Evolutionary conservation across 805 yeast species (phyloP).

Genomic region (Blastobotrys parvus): DNA sequence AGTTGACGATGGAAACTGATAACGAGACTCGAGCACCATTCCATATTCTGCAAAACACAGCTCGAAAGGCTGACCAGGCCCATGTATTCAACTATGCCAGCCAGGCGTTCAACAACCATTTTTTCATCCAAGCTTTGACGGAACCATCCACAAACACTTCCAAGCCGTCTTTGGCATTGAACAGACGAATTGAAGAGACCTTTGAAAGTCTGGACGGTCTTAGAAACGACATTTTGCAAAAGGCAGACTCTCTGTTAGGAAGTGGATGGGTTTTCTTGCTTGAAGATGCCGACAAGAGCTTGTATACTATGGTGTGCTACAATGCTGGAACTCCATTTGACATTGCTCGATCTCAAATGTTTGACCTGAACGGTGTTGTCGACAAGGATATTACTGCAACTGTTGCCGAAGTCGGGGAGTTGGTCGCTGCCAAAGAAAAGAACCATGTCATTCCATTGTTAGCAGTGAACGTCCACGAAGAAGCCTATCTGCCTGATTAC

Average conservation of each 20-base stretch:
- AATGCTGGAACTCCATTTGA: constrained; percentile 81
- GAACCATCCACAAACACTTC: constrained; percentile 17
- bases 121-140: constrained; percentile 61
- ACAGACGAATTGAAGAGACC: constrained; percentile 42
- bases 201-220: constrained; percentile 78
- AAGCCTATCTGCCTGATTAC: constrained; percentile 77
- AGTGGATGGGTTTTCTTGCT: constrained; percentile 90
- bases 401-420: constrained; percentile 35
- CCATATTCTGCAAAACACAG: constrained; percentile 54
- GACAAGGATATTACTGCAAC: constrained; percentile 42
- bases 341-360: constrained; percentile 47
- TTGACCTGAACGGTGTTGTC: constrained; percentile 71
- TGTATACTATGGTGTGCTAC: constrained; percentile 75
- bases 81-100: constrained; percentile 81
- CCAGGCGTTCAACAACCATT: constrained; percentile 86
- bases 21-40: constrained; percentile 70
- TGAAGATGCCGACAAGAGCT: constrained; percentile 40
- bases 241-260: constrained; percentile 69
- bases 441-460: constrained; percentile 52
- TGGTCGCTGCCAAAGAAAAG: constrained; percentile 24
- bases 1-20: constrained; percentile 67
- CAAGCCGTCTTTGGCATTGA: constrained; percentile 26
- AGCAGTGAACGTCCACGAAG: constrained; percentile 80
- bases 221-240: constrained; percentile 55
- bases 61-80: constrained; percentile 56